Evolutionary conservation across 2,329 filamentous ascomycete genomes (phyloP), one percentile per base, ranked within the genome.

Genomic region (Microdochium bolleyi): DNA sequence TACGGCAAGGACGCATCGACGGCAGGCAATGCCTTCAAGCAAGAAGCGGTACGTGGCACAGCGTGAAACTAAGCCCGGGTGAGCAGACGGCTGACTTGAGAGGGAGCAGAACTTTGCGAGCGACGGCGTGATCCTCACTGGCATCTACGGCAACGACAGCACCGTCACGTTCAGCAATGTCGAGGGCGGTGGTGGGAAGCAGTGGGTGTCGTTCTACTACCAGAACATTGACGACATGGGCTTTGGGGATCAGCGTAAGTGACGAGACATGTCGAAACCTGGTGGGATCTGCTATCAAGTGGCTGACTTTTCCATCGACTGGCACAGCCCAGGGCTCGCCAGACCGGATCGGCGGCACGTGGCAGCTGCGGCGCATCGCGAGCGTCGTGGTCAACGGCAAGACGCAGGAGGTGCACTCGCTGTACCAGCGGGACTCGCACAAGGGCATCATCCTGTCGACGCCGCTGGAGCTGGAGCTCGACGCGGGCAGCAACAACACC

Each of bases 161-260:
- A 80, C 73, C 0, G 72, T 78, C 11, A 78, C 73, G 0, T 80
- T 82, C 59, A 63, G 69, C 3, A 66, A 67, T 4, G 70, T 81
- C 41, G 64, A 76, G 58, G 78, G 78, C 9, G 65, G 67, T 1
- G 77, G 77, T 2, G 72, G 74, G 53, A 72, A 74, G 1, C 78
- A 81, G 60, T 82, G 77, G 77, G 72, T 82, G 1, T 78, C 77
- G 0, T 81, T 82, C 62, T 76, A 80, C 62, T 80, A 80, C 57
- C 77, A 82, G 55, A 80, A 83, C 62, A 82, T 70, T 2, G 80
- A 83, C 50, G 80, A 83, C 54, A 81, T 82, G 77, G 80, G 79
- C 2, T 83, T 79, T 52, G 80, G 80, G 1, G 74, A 76, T 51
- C 73, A 76, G 54, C 73, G 65, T 68, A 61, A 67, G 64, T 60